Percentiles rank a stretch among this genome's conserved stretches.
Evolutionary conservation across 148 eudicot species (phyloP).

Genomic region (Bassia scoparia): DNA sequence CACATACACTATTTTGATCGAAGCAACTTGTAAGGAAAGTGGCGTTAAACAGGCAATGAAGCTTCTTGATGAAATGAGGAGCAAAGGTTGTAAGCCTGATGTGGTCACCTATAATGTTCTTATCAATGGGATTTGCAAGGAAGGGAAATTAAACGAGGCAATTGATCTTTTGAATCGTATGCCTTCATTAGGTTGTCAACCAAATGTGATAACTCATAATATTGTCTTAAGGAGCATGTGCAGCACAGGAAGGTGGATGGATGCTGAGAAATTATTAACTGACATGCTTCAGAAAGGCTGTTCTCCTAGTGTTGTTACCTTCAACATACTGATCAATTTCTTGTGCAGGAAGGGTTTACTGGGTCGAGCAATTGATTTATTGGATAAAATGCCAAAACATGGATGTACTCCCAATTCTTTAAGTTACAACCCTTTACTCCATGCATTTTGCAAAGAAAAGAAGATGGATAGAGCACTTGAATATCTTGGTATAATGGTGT

Average conservation of each 20-base stretch:
- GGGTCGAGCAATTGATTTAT: conserved; percentile 60
- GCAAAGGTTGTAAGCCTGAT: conserved; percentile 64
- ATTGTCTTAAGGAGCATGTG: conserved; percentile 59
- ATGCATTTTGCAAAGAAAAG: conserved; percentile 70
- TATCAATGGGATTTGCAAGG: conserved; percentile 65
- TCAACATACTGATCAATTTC: conserved; percentile 64
- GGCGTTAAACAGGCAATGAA: conserved; percentile 72
- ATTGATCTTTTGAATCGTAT: conserved; percentile 51
- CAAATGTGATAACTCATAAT: conserved; percentile 59
- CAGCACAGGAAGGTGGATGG: conserved; percentile 64
- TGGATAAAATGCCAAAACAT: conserved; percentile 55
- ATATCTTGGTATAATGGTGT: conserved; percentile 61
- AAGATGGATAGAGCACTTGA: conserved; percentile 66
- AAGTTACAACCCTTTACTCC: conserved; percentile 64
- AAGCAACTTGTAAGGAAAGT: conserved; percentile 61
- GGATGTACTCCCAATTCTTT: conserved; percentile 64
- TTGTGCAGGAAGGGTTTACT: conserved; percentile 56
- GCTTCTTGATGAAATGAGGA: conserved; percentile 73
- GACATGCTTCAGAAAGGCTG: conserved; percentile 64
- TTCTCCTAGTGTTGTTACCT: conserved; percentile 61
- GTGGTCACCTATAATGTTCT: conserved; percentile 73
- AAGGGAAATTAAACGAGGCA: conserved; percentile 66
- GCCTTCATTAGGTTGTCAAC: conserved; percentile 56
- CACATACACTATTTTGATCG: conserved; percentile 68
- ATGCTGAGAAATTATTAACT: conserved; percentile 51